Evolutionary conservation across 768 basidiomycete genomes (phyloP).

Genomic region (Trametes coccinea): DNA sequence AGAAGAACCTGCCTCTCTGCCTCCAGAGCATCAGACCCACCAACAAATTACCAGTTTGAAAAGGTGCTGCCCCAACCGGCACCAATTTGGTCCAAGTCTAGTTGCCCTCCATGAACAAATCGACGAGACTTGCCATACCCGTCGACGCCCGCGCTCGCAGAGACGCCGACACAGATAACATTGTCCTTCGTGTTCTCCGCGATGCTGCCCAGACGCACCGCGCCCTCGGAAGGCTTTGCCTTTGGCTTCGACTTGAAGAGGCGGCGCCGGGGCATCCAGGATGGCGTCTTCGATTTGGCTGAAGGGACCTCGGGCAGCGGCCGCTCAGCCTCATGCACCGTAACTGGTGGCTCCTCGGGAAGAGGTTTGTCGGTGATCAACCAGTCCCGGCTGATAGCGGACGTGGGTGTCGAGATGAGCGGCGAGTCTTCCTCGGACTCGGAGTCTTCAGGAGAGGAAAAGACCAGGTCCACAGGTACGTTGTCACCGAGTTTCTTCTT

Average conservation of each 20-base stretch:
- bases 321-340: background rate
- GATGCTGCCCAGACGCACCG: constrained; percentile 12
- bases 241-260: constrained; percentile 14
- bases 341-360: background rate
- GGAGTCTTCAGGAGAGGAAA: constrained; percentile 37
- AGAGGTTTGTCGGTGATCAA: constrained; percentile 18
- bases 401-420: constrained; percentile 13
- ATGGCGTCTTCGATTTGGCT: background rate
- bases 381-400: constrained; percentile 15
- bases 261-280: background rate
- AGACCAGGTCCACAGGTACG: constrained; percentile 62
- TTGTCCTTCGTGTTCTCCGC: constrained; percentile 14
- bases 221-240: constrained; percentile 7
- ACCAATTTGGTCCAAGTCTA: constrained; percentile 20
- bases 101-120: constrained; percentile 18
- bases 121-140: constrained; percentile 21
- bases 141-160: constrained; percentile 18
- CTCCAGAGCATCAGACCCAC: background rate
- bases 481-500: constrained; percentile 62
- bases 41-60: background rate
- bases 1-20: constrained; percentile 15
- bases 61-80: constrained; percentile 1
- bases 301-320: background rate
- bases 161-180: constrained; percentile 16
- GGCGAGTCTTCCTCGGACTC: constrained; percentile 24